phyloP scores from a whole-genome alignment of 805 yeast genomes.

The Yarrowia hollandica region DNA sequence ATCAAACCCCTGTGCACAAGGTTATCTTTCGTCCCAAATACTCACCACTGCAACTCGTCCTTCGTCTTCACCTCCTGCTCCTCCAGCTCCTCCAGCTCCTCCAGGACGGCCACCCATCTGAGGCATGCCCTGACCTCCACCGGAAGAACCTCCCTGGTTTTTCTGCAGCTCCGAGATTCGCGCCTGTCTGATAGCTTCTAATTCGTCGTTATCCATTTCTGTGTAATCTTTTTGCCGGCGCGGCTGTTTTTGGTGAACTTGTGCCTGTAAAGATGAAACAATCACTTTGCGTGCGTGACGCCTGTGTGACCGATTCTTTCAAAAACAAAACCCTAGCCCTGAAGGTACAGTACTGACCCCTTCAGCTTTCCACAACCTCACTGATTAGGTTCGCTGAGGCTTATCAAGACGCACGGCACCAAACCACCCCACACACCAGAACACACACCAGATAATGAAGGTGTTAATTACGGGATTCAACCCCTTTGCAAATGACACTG shows the following conservation, averaged over 20 bases:
- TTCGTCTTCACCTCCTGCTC: constrained; percentile 43
- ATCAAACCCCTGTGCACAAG: too few relatives aligned
- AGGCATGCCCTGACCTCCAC: constrained; percentile 22
- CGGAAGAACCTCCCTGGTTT: constrained; percentile 34
- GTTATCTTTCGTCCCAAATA: too few relatives aligned
- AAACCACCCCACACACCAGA: not conserved
- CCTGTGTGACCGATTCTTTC: too few relatives aligned
- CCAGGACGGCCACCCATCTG: constrained; percentile 5
- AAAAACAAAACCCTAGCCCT: not conserved
- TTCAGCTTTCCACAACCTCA: too few relatives aligned
- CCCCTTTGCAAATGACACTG: not conserved
- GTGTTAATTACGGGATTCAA: constrained; percentile 9
- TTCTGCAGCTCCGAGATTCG: constrained; percentile 79
- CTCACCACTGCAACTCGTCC: constrained; percentile 42
- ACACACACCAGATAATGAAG: not conserved
- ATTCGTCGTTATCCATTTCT: constrained; percentile 79
- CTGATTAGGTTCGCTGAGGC: not conserved
- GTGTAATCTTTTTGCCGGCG: not conserved
- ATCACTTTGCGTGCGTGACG: too few relatives aligned
- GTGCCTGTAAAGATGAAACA: not conserved
- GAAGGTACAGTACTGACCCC: not conserved
- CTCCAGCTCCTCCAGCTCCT: not conserved
- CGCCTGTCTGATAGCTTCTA: constrained; percentile 91
- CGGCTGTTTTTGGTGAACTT: not conserved
- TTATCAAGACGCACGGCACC: constrained; percentile 23